These are phyloP conservation scores for Amylocarpus encephaloides DNA, from an alignment of 2,329 filamentous ascomycete species.

Conservation along the genomic window DNA sequence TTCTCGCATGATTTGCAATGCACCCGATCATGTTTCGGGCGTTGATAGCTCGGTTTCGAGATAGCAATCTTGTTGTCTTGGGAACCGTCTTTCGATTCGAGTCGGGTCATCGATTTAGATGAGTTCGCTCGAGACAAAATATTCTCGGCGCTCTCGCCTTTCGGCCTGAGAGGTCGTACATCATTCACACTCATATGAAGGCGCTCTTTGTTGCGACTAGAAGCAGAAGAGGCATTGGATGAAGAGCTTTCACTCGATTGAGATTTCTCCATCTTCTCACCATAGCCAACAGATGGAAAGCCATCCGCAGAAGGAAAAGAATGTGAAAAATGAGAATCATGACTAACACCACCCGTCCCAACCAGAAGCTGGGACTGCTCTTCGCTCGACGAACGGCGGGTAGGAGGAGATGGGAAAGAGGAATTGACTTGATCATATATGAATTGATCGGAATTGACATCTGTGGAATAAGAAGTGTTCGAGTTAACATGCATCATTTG, in stretches of 20 bases:
- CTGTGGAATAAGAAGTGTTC: constrained; percentile 26
- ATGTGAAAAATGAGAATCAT: constrained; percentile 28
- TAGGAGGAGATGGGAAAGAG: constrained; percentile 23
- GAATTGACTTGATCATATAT: constrained; percentile 24
- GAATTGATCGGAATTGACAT: constrained; percentile 25
- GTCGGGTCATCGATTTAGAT: constrained; percentile 26
- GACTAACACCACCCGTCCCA: constrained; percentile 30
- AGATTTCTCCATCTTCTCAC: constrained; percentile 31
- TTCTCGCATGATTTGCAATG: constrained; percentile 69
- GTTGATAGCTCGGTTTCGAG: constrained; percentile 31
- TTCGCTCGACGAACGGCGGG: constrained; percentile 28
- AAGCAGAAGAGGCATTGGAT: constrained; percentile 25
- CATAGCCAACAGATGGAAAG: constrained; percentile 21
- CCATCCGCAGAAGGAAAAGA: constrained; percentile 21
- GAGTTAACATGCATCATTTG: constrained; percentile 31
- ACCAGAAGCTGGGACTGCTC: constrained; percentile 29
- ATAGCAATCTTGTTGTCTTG: constrained; percentile 29
- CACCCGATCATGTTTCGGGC: constrained; percentile 31
- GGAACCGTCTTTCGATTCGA: constrained; percentile 28
- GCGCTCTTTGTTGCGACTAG: constrained; percentile 28
- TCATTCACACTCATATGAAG: constrained; percentile 26
- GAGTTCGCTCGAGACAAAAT: constrained; percentile 27
- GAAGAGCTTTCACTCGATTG: constrained; percentile 31
- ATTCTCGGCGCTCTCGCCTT: constrained; percentile 26
- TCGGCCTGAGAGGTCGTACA: constrained; percentile 28